Evolutionary conservation across 352 stramenopile genomes (phyloP).

Genomic region (Globisporangium nodosum): DNA sequence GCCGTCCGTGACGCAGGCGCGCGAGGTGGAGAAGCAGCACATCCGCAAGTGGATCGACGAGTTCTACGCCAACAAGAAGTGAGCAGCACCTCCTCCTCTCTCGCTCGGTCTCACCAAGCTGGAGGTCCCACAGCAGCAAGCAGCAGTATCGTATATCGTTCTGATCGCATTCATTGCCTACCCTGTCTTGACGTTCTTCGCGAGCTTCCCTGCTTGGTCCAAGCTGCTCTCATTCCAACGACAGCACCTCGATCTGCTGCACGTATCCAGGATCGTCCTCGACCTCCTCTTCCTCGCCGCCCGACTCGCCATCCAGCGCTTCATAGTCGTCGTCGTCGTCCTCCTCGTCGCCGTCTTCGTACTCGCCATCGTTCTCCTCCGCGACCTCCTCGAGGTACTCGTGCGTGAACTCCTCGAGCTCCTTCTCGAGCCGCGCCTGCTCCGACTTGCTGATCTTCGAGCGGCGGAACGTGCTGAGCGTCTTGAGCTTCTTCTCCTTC

Average conservation of each 20-base stretch:
- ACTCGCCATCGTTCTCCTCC: conserved; percentile 24
- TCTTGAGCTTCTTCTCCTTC: conserved; percentile 50
- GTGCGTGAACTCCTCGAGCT: conserved; percentile 57
- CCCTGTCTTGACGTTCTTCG: too few species aligned
- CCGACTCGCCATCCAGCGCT: too few species aligned
- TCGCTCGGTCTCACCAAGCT: too few species aligned
- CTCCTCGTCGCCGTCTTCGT: conserved; percentile 17
- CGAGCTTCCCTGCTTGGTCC: too few species aligned
- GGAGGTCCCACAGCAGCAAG: neutral
- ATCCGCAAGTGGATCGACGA: conserved; percentile 51
- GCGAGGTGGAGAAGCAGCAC: conserved; percentile 39
- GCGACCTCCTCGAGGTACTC: conserved; percentile 56
- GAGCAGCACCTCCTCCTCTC: neutral
- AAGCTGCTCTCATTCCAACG: neutral
- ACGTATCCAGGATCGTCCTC: conserved; percentile 17
- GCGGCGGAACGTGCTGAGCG: conserved; percentile 25
- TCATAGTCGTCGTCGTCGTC: conserved; percentile 13
- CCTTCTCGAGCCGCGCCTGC: conserved; percentile 34
- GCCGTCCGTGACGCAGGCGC: conserved; percentile 23
- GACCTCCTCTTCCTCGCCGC: conserved; percentile 8
- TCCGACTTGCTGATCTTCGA: conserved; percentile 53
- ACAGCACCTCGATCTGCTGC: conserved; percentile 12
- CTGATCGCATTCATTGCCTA: too few species aligned
- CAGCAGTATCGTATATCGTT: neutral
- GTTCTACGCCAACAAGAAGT: conserved; percentile 18